These are phyloP conservation scores for Gnetum montanum DNA, from an alignment of 75 land plant species.

Conservation along the genomic window DNA sequence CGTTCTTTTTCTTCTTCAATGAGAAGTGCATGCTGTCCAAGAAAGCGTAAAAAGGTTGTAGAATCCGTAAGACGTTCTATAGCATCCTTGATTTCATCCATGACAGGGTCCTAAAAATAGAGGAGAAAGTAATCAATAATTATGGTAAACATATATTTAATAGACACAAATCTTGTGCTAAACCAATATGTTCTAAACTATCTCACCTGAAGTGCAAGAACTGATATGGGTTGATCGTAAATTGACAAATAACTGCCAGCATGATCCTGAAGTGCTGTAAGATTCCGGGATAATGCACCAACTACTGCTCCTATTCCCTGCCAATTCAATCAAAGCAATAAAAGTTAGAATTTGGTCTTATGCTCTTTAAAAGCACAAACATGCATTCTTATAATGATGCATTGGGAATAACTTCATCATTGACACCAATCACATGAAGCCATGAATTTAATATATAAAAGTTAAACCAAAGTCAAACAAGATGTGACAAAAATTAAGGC, in stretches of 20 bases:
- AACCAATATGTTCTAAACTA: background rate
- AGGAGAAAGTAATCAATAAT: background rate
- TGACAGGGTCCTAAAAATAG: slow-evolving; percentile 60
- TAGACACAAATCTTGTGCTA: background rate
- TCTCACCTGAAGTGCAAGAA: slow-evolving; percentile 22
- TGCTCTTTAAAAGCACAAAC: background rate
- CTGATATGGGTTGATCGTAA: slow-evolving; percentile 38
- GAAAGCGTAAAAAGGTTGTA: slow-evolving; percentile 60
- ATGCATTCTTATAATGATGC: background rate
- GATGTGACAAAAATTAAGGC: background rate
- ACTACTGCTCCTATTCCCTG: slow-evolving; percentile 84
- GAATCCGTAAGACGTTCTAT: slow-evolving; percentile 64
- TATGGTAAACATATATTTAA: background rate
- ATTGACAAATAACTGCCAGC: slow-evolving; percentile 46
- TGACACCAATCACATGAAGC: no score
- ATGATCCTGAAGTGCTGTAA: slow-evolving; percentile 44
- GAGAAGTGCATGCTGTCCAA: slow-evolving; percentile 71
- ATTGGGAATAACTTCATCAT: background rate
- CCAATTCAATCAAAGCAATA: no score
- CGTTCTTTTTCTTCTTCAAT: slow-evolving; percentile 37
- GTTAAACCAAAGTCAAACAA: background rate
- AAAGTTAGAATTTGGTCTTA: no score
- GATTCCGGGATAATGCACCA: slow-evolving; percentile 75
- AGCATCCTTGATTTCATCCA: slow-evolving; percentile 62
- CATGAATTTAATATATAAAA: background rate